These are phyloP conservation scores for Carallia brachiata DNA, from an alignment of 345 rosid genomes.

Conservation along the genomic window DNA sequence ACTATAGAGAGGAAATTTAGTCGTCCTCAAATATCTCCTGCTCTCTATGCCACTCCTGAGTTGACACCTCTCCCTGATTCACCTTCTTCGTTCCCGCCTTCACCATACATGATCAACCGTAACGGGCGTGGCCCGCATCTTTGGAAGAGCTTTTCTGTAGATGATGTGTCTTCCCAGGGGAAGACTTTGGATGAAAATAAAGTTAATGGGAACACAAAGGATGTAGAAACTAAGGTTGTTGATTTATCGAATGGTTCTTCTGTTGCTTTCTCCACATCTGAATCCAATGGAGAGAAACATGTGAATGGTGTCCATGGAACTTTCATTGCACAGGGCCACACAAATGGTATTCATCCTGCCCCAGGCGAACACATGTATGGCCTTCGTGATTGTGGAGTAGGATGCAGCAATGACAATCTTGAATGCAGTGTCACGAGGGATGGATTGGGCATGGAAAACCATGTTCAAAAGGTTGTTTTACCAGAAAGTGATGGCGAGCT, in stretches of 20 bases:
- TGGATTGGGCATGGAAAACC: constrained; percentile 31
- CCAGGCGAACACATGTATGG: constrained; percentile 22
- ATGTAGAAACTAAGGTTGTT: constrained; percentile 24
- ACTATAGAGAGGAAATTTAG: constrained; percentile 38
- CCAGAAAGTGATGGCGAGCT: constrained; percentile 38
- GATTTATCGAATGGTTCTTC: constrained; percentile 27
- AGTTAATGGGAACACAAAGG: constrained; percentile 16
- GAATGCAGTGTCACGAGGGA: constrained; percentile 25
- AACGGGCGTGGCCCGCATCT: constrained; percentile 74
- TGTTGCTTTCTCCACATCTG: constrained; percentile 33
- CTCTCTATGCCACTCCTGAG: constrained; percentile 75
- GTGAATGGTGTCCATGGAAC: constrained; percentile 23
- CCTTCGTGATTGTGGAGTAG: constrained; percentile 25
- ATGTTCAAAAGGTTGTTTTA: constrained; percentile 21
- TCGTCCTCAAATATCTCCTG: constrained; percentile 63
- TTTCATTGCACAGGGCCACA: constrained; percentile 17
- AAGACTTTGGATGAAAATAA: constrained; percentile 33
- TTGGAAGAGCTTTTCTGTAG: constrained; percentile 47
- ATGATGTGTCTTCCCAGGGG: constrained; percentile 32
- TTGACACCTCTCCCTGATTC: constrained; percentile 69
- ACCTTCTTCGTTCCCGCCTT: constrained; percentile 72
- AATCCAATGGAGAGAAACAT: constrained; percentile 26
- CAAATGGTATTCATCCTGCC: constrained; percentile 3
- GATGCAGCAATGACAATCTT: constrained; percentile 17
- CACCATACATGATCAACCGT: constrained; percentile 82